Percentiles rank a stretch among this genome's conserved stretches.
phyloP scores from a whole-genome alignment of 2,329 filamentous ascomycete genomes.

The Teratosphaeria epicoccoides region DNA sequence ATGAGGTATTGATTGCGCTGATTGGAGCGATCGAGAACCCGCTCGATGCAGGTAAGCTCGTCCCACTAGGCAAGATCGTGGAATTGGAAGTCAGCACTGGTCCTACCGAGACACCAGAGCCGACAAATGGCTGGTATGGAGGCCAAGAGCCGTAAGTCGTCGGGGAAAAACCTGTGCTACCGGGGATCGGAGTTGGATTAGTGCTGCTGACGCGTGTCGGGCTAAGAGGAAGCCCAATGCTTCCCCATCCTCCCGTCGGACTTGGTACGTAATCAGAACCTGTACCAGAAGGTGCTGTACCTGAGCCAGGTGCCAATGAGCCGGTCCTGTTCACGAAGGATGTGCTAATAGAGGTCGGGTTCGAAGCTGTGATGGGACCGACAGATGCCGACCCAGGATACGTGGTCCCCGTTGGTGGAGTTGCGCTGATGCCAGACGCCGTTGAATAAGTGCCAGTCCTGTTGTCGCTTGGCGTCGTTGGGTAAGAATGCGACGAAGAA shows the following conservation, averaged over 20 bases:
- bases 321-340: neutral
- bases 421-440: neutral
- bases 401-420: neutral
- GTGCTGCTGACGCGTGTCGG: neutral
- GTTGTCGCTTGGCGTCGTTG: neutral
- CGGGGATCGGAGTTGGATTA: neutral
- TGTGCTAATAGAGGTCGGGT: neutral
- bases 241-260: neutral
- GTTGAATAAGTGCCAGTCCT: constrained; percentile 1
- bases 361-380: neutral
- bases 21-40: neutral
- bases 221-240: neutral
- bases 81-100: neutral
- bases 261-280: neutral
- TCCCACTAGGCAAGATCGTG: neutral
- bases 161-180: neutral
- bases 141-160: neutral
- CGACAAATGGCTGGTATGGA: neutral
- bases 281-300: neutral
- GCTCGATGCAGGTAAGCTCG: neutral
- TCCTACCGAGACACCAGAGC: neutral
- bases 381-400: neutral
- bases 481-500: neutral
- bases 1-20: neutral
- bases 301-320: neutral